These are phyloP conservation scores for Auriscalpium microsporum DNA, from an alignment of 768 basidiomycete species.

Conservation along the genomic window DNA sequence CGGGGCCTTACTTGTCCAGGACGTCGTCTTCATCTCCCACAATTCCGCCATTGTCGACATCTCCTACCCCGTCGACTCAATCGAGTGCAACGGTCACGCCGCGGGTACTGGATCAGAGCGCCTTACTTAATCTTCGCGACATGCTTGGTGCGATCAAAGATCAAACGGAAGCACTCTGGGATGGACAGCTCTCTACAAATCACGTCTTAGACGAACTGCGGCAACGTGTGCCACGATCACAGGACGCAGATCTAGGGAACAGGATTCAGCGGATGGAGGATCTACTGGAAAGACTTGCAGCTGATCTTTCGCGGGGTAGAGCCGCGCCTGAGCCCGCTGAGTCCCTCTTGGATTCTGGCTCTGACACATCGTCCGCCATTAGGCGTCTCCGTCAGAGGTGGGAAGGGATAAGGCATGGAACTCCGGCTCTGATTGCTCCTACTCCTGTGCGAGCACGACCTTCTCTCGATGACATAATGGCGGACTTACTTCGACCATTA, in stretches of 20 bases:
- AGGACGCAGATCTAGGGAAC: slow-evolving; percentile 25
- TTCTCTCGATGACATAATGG: slow-evolving; percentile 51
- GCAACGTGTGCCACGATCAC: slow-evolving; percentile 29
- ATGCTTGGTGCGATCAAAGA: slow-evolving; percentile 51
- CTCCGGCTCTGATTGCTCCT: slow-evolving; percentile 35
- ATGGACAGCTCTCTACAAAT: slow-evolving; percentile 54
- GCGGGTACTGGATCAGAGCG: slow-evolving; percentile 25
- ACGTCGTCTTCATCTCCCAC: slow-evolving; percentile 20
- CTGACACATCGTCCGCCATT: slow-evolving; percentile 20
- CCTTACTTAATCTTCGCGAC: slow-evolving; percentile 40
- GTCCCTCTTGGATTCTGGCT: slow-evolving; percentile 22
- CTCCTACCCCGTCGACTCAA: slow-evolving; percentile 25
- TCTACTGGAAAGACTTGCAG: slow-evolving; percentile 6
- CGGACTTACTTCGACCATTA: slow-evolving; percentile 48
- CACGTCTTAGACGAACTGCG: slow-evolving; percentile 56
- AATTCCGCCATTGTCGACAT: slow-evolving; percentile 22
- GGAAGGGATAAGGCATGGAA: slow-evolving; percentile 20
- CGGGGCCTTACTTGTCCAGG: slow-evolving; percentile 31
- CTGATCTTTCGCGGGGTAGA: slow-evolving; percentile 5
- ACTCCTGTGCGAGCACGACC: slow-evolving; percentile 34
- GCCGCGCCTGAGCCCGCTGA: slow-evolving; percentile 21
- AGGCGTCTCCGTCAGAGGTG: slow-evolving; percentile 22
- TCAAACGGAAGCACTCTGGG: slow-evolving; percentile 49
- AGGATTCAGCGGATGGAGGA: slow-evolving; percentile 11
- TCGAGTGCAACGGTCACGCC: slow-evolving; percentile 29